These are phyloP conservation scores for Candida maris DNA, from an alignment of 805 yeast genomes.

Conservation along the genomic window DNA sequence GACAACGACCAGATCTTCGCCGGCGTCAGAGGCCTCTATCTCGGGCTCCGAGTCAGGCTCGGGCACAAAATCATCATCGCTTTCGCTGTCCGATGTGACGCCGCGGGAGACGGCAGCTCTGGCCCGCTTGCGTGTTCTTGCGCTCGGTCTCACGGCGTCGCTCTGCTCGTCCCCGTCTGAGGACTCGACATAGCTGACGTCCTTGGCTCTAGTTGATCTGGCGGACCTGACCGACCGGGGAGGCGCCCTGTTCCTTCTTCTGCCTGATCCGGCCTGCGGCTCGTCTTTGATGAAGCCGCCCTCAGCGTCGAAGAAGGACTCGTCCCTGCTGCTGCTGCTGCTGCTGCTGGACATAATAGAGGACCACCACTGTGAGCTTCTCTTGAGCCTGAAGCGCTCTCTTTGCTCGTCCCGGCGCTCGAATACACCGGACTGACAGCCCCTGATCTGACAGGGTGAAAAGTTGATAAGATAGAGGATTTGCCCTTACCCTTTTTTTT, in stretches of 20 bases:
- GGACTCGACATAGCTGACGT: slow-evolving; percentile 8
- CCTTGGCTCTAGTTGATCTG: slow-evolving; percentile 7
- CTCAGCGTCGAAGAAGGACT: slow-evolving; percentile 8
- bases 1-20: slow-evolving; percentile 20
- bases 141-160: slow-evolving; percentile 27
- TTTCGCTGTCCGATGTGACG: slow-evolving; percentile 5
- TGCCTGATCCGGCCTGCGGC: slow-evolving; percentile 22
- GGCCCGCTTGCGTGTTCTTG: slow-evolving; percentile 5
- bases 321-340: neutral
- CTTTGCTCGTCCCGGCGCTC: no score
- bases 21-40: slow-evolving; percentile 20
- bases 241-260: slow-evolving; percentile 15
- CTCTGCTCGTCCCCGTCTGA: slow-evolving; percentile 5
- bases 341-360: no score
- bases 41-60: slow-evolving; percentile 8
- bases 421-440: no score
- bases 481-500: no score
- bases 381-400: no score
- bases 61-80: slow-evolving; percentile 30
- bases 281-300: slow-evolving; percentile 45
- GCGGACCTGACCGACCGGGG: slow-evolving; percentile 12
- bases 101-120: no score
- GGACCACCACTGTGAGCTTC: no score
- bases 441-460: no score
- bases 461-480: no score